Base-by-base conservation (phyloP, 176 grass and related monocot species). In the Dendrocalamus sinicus region DNA sequence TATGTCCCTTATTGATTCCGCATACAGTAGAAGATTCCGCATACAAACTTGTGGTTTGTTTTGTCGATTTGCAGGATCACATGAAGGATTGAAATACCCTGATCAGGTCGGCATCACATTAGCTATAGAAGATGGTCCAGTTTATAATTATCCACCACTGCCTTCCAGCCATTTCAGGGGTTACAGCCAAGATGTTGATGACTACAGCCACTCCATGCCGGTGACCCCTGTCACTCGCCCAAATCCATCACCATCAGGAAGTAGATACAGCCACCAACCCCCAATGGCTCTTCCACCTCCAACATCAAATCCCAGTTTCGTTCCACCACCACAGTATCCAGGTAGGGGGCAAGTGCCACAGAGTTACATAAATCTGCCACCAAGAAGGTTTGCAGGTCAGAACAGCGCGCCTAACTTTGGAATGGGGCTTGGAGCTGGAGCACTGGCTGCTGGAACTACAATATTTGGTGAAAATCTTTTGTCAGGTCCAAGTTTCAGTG, bases 101-200 rank as follows among this genome's bases (percentile, higher is more conserved):
- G 85, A 91, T 77, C 78, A 95, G 68, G 75, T 45, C 6, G 86
- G 93, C 46, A 95, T 98, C 78, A 89, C 91, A 88, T 69, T 98
- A 86, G 93, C 96, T 30, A 88, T 95, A 87, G 96, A 95, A 94
- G 93, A 98, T 58, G 93, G 93, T 24, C 91, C 93, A 30, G 78
- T 95, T 66, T 92, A 91, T 83, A 86, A 75, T 57, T 98, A 92
- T 73, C 90, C 88, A 72, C 83, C 65, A 46, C 50, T 57, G 17
- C 73, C 89, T 51, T 80, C 61, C 35, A 74, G 58, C 20, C 85
- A 69, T 37, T 67, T 39, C 35, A 85, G 82, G 53, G 69, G 78
- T 43, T 35, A 77, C 54, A 86, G 16, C 44, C 51, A 87, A 61
- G 40, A 22, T 72, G 72, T 7, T 46, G 80, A 86, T 90, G 20